Base-by-base conservation (phyloP, 2,329 filamentous ascomycete species). In the Colletotrichum magnum region DNA sequence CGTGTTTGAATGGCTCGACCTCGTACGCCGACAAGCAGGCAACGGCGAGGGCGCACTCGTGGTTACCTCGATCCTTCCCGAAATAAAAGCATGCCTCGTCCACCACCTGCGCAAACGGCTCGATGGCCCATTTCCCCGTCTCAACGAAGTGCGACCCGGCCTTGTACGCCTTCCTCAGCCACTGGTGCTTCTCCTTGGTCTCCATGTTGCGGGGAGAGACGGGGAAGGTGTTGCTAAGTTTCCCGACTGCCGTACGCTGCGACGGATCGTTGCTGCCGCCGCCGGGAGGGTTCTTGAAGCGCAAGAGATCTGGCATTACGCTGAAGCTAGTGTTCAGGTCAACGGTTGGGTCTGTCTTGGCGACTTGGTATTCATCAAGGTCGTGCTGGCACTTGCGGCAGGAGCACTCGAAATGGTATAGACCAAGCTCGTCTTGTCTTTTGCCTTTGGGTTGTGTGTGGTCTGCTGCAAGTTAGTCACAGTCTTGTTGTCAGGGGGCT, bases 351-450 rank as follows among this genome's bases (percentile, higher is more conserved):
- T 81, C 85, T 2, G 47, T 58, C 61, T 47, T 62, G 75, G 83
- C 86, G 39, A 86, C 84, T 66, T 88, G 81, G 72, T 90, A 90
- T 52, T 87, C 80, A 66, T 87, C 84, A 24, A 89, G 77, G 72
- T 90, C 81, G 15, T 83, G 77, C 12, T 73, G 74, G 74, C 88
- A 90, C 39, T 87, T 83, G 13, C 70, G 75, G 67, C 88, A 90
- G 21, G 65, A 70, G 73, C 88, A 90, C 7, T 78, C 72, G 71
- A 90, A 90, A 72, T 84, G 82, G 73, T 89, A 90, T 12, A 81
- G 78, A 26, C 75, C 74, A 6, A 90, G 79, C 0, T 81, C 80
- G 57, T 81, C 72, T 58, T 78, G 80, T 57, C 88, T 82, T 50
- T 79, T 79, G 2, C 77, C 69, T 28, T 81, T 79, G 5, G 85